A percentile compares a stretch with the other conserved stretches of the same genome.
phyloP scores from a whole-genome alignment of 345 rosid species.

The Murraya paniculata region DNA sequence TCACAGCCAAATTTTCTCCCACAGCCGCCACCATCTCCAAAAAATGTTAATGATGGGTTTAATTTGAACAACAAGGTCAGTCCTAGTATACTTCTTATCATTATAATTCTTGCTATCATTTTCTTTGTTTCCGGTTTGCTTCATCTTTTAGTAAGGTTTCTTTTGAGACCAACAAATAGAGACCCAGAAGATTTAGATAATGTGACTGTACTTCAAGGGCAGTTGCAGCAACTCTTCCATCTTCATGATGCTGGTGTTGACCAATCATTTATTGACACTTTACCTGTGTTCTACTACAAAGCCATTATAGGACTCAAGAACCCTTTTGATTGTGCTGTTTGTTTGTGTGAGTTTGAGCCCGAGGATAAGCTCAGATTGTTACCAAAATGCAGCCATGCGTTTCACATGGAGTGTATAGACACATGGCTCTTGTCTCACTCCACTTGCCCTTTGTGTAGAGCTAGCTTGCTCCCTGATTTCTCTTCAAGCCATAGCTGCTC shows the following conservation, averaged over 20 bases:
- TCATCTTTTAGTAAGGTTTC: constrained; percentile 79
- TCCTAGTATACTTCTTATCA: constrained; percentile 73
- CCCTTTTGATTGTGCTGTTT: constrained; percentile 97
- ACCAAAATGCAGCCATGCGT: constrained; percentile 98
- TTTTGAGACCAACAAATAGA: constrained; percentile 59
- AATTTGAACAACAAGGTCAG: constrained; percentile 65
- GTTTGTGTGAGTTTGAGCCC: constrained; percentile 86
- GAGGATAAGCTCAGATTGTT: constrained; percentile 91
- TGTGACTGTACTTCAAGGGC: constrained; percentile 93
- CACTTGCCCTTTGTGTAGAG: constrained; percentile 96
- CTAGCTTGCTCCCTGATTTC: constrained; percentile 66
- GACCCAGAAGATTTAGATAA: constrained; percentile 61
- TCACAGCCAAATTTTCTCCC: constrained; percentile 27
- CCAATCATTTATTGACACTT: constrained; percentile 92
- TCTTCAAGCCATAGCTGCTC: constrained; percentile 43
- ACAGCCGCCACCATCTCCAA: constrained; percentile 32
- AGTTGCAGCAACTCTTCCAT: constrained; percentile 89
- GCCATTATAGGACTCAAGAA: constrained; percentile 72
- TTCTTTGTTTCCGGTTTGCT: constrained; percentile 90
- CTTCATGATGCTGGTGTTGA: constrained; percentile 96
- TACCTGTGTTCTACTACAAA: constrained; percentile 84
- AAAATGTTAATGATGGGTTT: constrained; percentile 31
- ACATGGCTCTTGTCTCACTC: constrained; percentile 99
- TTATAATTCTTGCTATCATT: constrained; percentile 80
- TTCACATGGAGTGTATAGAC: constrained; percentile 96